Conservation (phyloP, 108 stramenopile species). For the Aurantiochytrium sp. region DNA sequence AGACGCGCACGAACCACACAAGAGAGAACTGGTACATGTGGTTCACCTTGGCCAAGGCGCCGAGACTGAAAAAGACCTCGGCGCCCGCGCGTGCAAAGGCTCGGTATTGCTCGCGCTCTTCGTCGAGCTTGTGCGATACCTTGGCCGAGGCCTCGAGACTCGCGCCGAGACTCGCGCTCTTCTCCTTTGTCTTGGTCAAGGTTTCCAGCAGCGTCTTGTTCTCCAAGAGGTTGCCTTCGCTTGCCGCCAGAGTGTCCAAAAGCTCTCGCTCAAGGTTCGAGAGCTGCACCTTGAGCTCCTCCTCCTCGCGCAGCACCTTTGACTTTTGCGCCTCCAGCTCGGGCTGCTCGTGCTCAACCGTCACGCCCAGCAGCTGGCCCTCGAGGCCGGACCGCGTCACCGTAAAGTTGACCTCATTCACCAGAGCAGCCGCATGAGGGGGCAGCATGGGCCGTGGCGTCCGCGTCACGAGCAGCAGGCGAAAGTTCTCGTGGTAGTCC, state of each 20-base stretch:
- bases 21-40: conserved; percentile 66
- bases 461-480: conserved; percentile 51
- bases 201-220: conserved; percentile 58
- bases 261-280: conserved; percentile 58
- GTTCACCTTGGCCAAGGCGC: conserved; percentile 40
- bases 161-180: conserved; percentile 46
- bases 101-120: conserved; percentile 55
- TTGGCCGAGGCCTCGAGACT: conserved; percentile 49
- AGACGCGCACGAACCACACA: conserved; percentile 49
- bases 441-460: conserved; percentile 53
- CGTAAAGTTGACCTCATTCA: conserved; percentile 62
- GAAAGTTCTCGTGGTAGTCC: conserved; percentile 61
- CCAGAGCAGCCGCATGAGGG: conserved; percentile 51
- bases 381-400: conserved; percentile 61
- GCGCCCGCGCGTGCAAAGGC: conserved; percentile 50
- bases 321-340: conserved; percentile 61
- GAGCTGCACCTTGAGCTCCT: conserved; percentile 64
- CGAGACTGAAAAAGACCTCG: conserved; percentile 55
- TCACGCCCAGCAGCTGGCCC: conserved; percentile 58
- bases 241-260: conserved; percentile 55
- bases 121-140: conserved; percentile 55
- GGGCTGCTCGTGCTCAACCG: conserved; percentile 59
- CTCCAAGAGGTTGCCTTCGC: conserved; percentile 62
- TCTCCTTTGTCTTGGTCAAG: conserved; percentile 57
- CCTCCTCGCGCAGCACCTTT: conserved; percentile 56